A percentile compares a stretch with the other conserved stretches of the same genome.
phyloP scores from a whole-genome alignment of 1,284 basidiomycete genomes.

The Ceratobasidium papillatum region DNA sequence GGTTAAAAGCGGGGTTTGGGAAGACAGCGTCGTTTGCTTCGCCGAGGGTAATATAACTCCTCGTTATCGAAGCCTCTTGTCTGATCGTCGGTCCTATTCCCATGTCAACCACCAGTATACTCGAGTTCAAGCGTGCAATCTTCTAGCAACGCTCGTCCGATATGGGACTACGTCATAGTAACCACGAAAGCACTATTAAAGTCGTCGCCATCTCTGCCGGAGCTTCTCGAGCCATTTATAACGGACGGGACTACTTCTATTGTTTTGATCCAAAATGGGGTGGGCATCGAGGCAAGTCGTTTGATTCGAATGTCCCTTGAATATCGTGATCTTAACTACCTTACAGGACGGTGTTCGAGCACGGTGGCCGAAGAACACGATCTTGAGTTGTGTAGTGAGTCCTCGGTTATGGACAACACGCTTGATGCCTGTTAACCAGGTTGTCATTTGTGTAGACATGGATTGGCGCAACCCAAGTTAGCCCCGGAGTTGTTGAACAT shows the following conservation, averaged over 20 bases:
- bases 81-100: not conserved
- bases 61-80: not conserved
- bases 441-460: conserved; percentile 9
- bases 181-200: conserved; percentile 38
- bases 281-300: conserved; percentile 38
- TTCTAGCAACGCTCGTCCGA: conserved; percentile 2
- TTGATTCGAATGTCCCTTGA: not conserved
- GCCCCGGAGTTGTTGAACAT: conserved; percentile 31
- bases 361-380: conserved; percentile 39
- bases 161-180: conserved; percentile 38
- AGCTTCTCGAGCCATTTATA: conserved; percentile 37
- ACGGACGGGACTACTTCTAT: conserved; percentile 34
- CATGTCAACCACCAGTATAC: conserved; percentile 28
- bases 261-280: conserved; percentile 39
- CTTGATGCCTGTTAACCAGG: not conserved
- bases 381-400: conserved; percentile 41
- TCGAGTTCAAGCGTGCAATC: not conserved
- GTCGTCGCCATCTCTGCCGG: conserved; percentile 35
- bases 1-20: conserved; percentile 32
- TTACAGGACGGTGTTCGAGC: conserved; percentile 30
- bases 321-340: not conserved
- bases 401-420: not conserved
- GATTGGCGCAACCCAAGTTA: conserved; percentile 34
- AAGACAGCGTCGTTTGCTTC: conserved; percentile 17
- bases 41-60: conserved; percentile 25